These are phyloP conservation scores for Leccinum ochraceum DNA, from an alignment of 768 basidiomycete species.

Conservation along the genomic window DNA sequence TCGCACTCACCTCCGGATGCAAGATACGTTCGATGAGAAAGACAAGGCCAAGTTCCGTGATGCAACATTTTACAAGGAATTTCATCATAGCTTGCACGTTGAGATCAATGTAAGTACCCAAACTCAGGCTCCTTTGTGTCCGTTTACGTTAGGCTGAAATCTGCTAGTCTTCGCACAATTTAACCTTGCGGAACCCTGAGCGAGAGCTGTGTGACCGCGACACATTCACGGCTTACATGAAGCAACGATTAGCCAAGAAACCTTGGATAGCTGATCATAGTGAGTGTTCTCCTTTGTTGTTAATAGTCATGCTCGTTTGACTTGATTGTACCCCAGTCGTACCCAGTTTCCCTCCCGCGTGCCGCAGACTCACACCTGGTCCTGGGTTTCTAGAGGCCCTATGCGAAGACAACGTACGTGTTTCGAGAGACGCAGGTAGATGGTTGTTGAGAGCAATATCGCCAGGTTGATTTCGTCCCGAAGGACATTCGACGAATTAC, in stretches of 20 bases:
- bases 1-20: neutral
- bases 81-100: slow-evolving; percentile 48
- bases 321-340: slow-evolving; percentile 34
- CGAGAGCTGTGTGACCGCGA: slow-evolving; percentile 33
- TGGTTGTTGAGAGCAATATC: neutral
- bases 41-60: slow-evolving; percentile 54
- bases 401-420: neutral
- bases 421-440: neutral
- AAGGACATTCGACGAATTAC: slow-evolving; percentile 33
- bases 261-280: slow-evolving; percentile 59
- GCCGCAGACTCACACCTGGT: slow-evolving; percentile 67
- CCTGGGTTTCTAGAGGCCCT: slow-evolving; percentile 65
- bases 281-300: neutral
- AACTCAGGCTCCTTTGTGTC: neutral
- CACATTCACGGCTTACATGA: slow-evolving; percentile 48
- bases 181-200: slow-evolving; percentile 42
- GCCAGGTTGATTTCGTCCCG: slow-evolving; percentile 45
- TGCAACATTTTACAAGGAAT: slow-evolving; percentile 46
- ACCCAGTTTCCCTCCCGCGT: slow-evolving; percentile 58
- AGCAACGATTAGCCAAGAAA: slow-evolving; percentile 50
- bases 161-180: slow-evolving; percentile 35
- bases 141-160: neutral
- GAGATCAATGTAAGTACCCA: slow-evolving; percentile 40
- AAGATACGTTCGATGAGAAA: slow-evolving; percentile 44
- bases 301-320: neutral